Evolutionary conservation across 352 stramenopile species (phyloP).

Genomic region (Phytophthora aleatoria): DNA sequence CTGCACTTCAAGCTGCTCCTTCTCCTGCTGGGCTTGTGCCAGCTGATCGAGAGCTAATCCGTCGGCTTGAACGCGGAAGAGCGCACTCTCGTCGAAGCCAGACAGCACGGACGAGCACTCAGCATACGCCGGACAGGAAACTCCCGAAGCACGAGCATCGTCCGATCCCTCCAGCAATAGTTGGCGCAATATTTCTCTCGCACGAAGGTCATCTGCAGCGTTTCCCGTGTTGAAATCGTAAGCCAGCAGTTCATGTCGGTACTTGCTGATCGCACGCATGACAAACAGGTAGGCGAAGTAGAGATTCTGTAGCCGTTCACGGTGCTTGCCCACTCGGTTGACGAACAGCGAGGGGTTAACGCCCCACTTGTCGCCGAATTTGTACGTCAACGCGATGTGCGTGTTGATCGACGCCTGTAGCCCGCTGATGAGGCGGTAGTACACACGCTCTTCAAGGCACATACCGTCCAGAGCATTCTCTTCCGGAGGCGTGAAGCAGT

Average conservation of each 20-base stretch:
- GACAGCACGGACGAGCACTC: slow-evolving; percentile 69
- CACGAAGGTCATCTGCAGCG: slow-evolving; percentile 76
- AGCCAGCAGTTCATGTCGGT: slow-evolving; percentile 90
- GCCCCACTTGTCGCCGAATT: slow-evolving; percentile 71
- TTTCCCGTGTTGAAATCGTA: slow-evolving; percentile 97
- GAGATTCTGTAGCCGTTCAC: slow-evolving; percentile 96
- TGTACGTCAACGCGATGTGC: slow-evolving; percentile 91
- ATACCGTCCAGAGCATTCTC: slow-evolving; percentile 71
- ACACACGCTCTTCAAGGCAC: slow-evolving; percentile 95
- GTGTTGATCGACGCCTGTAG: slow-evolving; percentile 97
- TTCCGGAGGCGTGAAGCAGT: slow-evolving; percentile 90
- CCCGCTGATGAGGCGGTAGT: slow-evolving; percentile 96
- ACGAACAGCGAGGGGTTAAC: slow-evolving; percentile 85
- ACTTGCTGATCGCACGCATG: slow-evolving; percentile 95
- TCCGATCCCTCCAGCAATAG: slow-evolving; percentile 72
- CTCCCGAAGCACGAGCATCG: slow-evolving; percentile 26
- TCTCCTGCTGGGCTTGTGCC: slow-evolving; percentile 60
- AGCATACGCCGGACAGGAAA: slow-evolving; percentile 58
- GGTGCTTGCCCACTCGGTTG: slow-evolving; percentile 90
- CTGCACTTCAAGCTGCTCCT: slow-evolving; percentile 65
- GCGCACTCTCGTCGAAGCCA: slow-evolving; percentile 88
- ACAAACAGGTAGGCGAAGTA: slow-evolving; percentile 99
- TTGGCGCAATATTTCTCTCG: slow-evolving; percentile 66
- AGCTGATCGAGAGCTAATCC: slow-evolving; percentile 65
- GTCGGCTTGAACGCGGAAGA: slow-evolving; percentile 80